Evolutionary conservation across 139 green algal genomes (phyloP).

Genomic region (Asterochloris sp.): DNA sequence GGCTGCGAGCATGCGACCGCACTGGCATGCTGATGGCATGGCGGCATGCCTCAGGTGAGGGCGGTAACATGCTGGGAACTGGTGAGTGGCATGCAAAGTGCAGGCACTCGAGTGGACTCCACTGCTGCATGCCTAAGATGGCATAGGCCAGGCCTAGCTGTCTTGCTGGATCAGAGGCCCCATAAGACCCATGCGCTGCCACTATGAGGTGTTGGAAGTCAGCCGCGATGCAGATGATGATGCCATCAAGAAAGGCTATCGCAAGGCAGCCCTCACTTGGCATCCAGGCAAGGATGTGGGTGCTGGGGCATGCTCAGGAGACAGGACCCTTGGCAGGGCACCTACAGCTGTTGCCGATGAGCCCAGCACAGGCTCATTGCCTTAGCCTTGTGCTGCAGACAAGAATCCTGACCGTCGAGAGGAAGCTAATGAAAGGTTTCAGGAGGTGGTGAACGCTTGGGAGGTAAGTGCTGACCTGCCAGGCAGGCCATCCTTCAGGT

Average conservation of each 20-base stretch:
- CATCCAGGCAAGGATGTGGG: constrained; percentile 27
- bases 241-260: constrained; percentile 69
- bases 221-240: constrained; percentile 59
- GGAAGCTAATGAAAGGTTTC: constrained; percentile 80
- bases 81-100: too few relatives aligned
- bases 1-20: too few relatives aligned
- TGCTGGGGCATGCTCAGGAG: not conserved
- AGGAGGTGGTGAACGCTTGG: constrained; percentile 93
- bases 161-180: too few relatives aligned
- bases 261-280: constrained; percentile 61
- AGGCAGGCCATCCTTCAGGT: too few relatives aligned
- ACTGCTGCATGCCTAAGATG: too few relatives aligned
- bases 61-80: too few relatives aligned
- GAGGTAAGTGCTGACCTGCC: constrained; percentile 38
- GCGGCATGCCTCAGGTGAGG: too few relatives aligned
- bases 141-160: too few relatives aligned
- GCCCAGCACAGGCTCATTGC: not conserved
- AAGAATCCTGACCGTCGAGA: constrained; percentile 76
- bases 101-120: too few relatives aligned
- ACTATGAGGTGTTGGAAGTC: constrained; percentile 83
- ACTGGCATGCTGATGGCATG: too few relatives aligned
- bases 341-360: not conserved
- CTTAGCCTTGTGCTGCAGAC: constrained; percentile 52
- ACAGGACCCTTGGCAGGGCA: not conserved
- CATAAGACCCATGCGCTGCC: constrained; percentile 40